Base-by-base conservation (phyloP, 129 eudicot genomes). In the Saussurea involucrata region DNA sequence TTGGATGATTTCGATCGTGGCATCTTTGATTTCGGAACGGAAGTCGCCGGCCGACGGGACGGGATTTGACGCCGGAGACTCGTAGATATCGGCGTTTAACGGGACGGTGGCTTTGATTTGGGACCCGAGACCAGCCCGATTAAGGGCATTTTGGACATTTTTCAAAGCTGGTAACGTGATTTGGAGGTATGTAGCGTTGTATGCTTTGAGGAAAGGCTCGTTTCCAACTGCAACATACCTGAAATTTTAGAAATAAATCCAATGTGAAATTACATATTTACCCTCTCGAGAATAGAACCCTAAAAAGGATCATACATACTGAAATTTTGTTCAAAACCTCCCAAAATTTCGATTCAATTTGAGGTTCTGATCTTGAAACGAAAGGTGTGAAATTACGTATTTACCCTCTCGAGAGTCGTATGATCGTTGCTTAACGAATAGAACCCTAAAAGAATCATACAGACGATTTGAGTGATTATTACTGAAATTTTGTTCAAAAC, bases 141-240 rank as follows among this genome's bases (percentile, higher is more conserved):
- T 80, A 22, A 93, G 90, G 71, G 97, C 97, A 68, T 79, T 85
- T 75, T 93, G 97, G 31, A 93, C 83, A 77, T 93, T 93, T 68
- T 80, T 86, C 4, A 94, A 77, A 28, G 97, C 98, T 9, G 98
- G 98, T 40, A 93, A 80, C 27, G 94, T 90, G 82, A 49, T 69
- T 7, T 83, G 84, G 2, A 89, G 79, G 60, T 87, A 93, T 5
- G 96, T 87, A 34, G 78, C 91, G 72, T 89, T 89, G 85, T 91
- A 93, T 15, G 90, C 81, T 76, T 61, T 76, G 0, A 93, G 91
- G 31, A 90, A 87, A 8, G 98, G 98, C 63, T 93, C 97, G 73
- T 91, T 93, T 31, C 98, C 98, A 13, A 93, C 97, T 20, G 98
- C 98, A 73, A 93, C 96, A 78, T 93, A 93, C 87, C 95, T 90